Percentiles rank a stretch among this genome's conserved stretches.
phyloP scores from a whole-genome alignment of 2,329 filamentous ascomycete species.

The Aureobasidium lini region DNA sequence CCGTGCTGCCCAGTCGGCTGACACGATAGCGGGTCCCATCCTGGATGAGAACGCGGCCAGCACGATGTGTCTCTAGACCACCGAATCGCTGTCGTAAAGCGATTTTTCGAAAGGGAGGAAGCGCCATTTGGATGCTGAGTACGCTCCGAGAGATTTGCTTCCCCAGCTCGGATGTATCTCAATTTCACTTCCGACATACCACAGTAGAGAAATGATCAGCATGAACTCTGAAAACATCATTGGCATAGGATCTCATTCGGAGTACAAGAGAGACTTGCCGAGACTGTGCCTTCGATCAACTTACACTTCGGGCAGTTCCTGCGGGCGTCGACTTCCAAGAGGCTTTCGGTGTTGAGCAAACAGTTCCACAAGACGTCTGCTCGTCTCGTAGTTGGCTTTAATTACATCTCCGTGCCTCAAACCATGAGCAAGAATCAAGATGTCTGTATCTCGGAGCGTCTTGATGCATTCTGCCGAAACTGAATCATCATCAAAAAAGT shows the following conservation, averaged over 20 bases:
- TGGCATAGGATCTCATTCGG: no score
- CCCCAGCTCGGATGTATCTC: neutral
- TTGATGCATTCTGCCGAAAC: neutral
- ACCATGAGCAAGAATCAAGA: neutral
- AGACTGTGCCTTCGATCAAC: no score
- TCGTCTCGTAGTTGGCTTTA: neutral
- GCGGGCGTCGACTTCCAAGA: neutral
- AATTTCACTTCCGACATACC: neutral
- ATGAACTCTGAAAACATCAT: no score
- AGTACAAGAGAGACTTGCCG: no score
- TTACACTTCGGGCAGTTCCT: neutral
- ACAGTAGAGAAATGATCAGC: neutral
- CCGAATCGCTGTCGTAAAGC: neutral
- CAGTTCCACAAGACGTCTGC: neutral
- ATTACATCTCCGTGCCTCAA: neutral
- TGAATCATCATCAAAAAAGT: neutral
- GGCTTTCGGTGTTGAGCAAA: neutral
- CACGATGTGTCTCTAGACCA: neutral
- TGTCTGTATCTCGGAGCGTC: neutral
- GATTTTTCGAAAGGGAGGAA: neutral
- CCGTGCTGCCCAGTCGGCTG: neutral
- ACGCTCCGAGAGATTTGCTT: neutral
- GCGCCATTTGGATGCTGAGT: neutral
- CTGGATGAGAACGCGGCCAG: neutral
- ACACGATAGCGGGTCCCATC: neutral